Evolutionary conservation across 140 eudicot species (phyloP).

Genomic region (Artemisia princeps): DNA sequence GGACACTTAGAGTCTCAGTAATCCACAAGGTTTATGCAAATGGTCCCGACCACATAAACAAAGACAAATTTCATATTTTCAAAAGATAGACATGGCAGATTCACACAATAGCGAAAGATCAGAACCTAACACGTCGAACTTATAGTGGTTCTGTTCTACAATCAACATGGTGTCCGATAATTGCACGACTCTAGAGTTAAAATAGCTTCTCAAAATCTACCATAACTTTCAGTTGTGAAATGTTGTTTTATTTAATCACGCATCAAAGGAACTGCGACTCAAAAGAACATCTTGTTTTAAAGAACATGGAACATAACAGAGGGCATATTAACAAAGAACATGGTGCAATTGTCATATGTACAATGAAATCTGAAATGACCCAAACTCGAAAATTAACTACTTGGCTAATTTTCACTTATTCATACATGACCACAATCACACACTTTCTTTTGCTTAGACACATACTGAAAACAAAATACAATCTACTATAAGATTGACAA

Average conservation of each 20-base stretch:
- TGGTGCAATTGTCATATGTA: constrained; percentile 9
- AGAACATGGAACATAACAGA: not conserved
- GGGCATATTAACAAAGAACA: constrained; percentile 29
- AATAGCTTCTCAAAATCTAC: too few species aligned
- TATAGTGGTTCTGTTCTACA: too few species aligned
- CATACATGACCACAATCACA: constrained; percentile 17
- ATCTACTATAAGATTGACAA: constrained; percentile 13
- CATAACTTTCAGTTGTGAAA: too few species aligned
- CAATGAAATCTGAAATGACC: constrained; percentile 25
- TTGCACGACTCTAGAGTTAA: too few species aligned
- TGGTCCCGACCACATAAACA: too few species aligned
- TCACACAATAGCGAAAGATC: too few species aligned
- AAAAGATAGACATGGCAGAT: too few species aligned
- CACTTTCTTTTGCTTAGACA: constrained; percentile 15
- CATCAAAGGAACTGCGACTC: not conserved
- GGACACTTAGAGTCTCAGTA: too few species aligned
- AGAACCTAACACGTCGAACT: too few species aligned
- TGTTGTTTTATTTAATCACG: not conserved
- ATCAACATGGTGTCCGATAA: too few species aligned
- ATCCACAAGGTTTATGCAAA: too few species aligned
- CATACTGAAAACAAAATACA: constrained; percentile 4
- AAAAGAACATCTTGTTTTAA: not conserved
- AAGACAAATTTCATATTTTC: too few species aligned
- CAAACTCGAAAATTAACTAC: constrained; percentile 17
- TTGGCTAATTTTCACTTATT: constrained; percentile 27